Percentiles rank a stretch among this genome's conserved stretches.
Conservation (phyloP, 805 yeast genomes). For the Suhomyces sp. region DNA sequence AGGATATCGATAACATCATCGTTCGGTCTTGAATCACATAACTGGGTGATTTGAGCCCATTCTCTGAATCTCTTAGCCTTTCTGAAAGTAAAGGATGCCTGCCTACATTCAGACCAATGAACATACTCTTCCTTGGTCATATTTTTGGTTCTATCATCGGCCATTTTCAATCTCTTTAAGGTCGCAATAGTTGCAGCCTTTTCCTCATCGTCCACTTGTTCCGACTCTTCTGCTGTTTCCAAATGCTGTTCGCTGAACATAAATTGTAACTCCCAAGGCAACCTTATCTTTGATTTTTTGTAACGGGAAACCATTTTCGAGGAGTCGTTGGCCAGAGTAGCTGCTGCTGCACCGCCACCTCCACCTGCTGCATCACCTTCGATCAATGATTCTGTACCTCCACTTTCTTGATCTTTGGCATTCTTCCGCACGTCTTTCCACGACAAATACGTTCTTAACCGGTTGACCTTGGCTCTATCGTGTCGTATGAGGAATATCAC, state of each 20-base stretch:
- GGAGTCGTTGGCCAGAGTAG: conserved; percentile 34
- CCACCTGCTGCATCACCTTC: conserved; percentile 49
- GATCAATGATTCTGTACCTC: conserved; percentile 50
- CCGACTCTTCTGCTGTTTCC: conserved; percentile 59
- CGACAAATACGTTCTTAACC: conserved; percentile 84
- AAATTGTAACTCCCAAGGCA: conserved; percentile 94
- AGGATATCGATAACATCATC: conserved; percentile 96
- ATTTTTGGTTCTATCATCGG: conserved; percentile 87
- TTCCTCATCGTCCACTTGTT: conserved; percentile 80
- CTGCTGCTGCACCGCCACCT: conserved; percentile 36
- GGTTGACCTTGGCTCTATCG: conserved; percentile 89
- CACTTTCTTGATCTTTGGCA: conserved; percentile 58
- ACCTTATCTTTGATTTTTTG: conserved; percentile 73
- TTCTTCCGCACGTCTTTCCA: conserved; percentile 96
- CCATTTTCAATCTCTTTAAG: conserved; percentile 82
- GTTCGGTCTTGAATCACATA: conserved; percentile 87
- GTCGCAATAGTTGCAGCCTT: conserved; percentile 86
- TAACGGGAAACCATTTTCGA: conserved; percentile 46
- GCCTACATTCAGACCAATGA: conserved; percentile 98
- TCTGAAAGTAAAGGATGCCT: conserved; percentile 93
- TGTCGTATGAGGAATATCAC: conserved; percentile 89
- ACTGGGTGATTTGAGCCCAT: conserved; percentile 86
- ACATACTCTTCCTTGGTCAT: conserved; percentile 98
- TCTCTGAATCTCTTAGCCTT: conserved; percentile 93
- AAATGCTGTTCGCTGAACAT: conserved; percentile 91